Evolutionary conservation across 2,329 filamentous ascomycete genomes (phyloP).

Genomic region (Delphinella strobiligena): DNA sequence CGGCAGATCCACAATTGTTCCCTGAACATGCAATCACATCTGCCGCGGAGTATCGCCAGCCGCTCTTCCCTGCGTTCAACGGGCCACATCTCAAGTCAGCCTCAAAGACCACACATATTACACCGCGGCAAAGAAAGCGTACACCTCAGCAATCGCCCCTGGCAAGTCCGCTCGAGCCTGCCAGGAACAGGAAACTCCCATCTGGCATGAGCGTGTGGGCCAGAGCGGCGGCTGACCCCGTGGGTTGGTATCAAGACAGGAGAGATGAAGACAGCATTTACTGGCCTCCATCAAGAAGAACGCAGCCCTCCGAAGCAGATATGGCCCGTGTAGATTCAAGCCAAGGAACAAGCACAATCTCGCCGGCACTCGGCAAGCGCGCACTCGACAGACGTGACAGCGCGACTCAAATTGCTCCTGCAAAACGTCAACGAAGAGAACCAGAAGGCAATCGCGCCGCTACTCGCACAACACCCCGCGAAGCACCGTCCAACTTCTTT

Average conservation of each 20-base stretch:
- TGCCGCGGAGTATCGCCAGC: neutral
- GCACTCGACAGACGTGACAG: neutral
- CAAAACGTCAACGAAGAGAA: neutral
- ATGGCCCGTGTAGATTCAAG: neutral
- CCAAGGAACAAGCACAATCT: neutral
- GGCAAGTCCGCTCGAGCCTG: neutral
- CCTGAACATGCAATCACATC: neutral
- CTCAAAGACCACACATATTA: neutral
- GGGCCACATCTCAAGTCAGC: neutral
- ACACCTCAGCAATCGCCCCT: neutral
- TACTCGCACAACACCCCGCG: constrained; percentile 7
- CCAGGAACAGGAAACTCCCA: too few relatives aligned
- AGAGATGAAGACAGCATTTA: neutral
- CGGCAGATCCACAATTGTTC: neutral
- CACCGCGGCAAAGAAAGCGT: neutral
- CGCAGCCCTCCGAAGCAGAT: neutral
- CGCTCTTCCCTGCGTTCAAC: neutral
- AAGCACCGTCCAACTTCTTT: constrained; percentile 4
- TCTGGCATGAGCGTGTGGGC: neutral
- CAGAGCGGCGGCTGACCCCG: neutral
- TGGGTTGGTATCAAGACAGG: neutral
- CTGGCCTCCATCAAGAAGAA: neutral
- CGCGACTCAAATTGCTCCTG: neutral
- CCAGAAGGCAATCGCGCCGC: constrained; percentile 2
- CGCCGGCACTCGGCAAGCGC: neutral